Evolutionary conservation across 2,329 filamentous ascomycete species (phyloP).

Genomic region (Fusarium foetens): DNA sequence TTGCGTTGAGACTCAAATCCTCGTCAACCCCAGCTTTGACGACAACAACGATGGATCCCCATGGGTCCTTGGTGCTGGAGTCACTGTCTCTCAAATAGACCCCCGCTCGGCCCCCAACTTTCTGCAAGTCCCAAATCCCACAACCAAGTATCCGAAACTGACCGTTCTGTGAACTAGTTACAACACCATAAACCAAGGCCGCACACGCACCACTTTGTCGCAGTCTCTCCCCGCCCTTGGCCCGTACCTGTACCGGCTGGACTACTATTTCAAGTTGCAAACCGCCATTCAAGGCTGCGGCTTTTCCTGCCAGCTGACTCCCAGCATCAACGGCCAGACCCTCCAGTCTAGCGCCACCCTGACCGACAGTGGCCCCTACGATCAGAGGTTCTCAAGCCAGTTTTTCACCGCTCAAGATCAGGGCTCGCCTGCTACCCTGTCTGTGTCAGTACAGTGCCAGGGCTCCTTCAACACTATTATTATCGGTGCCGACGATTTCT

Average conservation of each 20-base stretch:
- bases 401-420: neutral
- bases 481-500: neutral
- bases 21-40: conserved; percentile 10
- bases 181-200: no score
- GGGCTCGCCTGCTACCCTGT: neutral
- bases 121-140: neutral
- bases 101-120: neutral
- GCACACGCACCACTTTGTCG: neutral
- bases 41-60: no score
- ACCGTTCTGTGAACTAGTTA: no score
- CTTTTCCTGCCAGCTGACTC: neutral
- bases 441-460: neutral
- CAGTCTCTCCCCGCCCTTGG: neutral
- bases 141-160: neutral
- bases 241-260: neutral
- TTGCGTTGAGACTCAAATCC: neutral
- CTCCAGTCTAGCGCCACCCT: neutral
- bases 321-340: neutral
- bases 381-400: neutral
- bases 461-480: neutral
- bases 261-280: neutral
- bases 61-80: no score
- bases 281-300: neutral
- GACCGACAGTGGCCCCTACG: neutral
- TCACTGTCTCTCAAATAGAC: no score